These are phyloP conservation scores for Exophiala viscosa DNA, from an alignment of 2,329 filamentous ascomycete genomes.

Conservation along the genomic window DNA sequence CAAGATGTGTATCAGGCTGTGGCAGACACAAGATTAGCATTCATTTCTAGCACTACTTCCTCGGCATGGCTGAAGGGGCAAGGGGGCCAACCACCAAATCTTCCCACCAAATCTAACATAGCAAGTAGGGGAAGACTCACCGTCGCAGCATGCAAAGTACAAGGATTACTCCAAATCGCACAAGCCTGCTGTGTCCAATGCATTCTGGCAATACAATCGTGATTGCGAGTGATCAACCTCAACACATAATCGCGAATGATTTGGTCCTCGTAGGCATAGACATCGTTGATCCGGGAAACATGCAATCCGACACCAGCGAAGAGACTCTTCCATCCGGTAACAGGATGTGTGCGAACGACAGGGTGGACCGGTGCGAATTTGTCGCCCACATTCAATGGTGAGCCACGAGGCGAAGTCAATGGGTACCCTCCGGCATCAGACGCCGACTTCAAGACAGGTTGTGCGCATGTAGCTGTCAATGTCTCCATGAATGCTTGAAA, in stretches of 20 bases:
- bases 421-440: constrained; percentile 33
- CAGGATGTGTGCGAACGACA: constrained; percentile 59
- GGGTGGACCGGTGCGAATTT: constrained; percentile 53
- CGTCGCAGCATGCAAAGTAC: constrained; percentile 23
- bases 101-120: background rate
- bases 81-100: background rate
- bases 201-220: constrained; percentile 31
- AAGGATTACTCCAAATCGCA: constrained; percentile 27
- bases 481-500: constrained; percentile 57
- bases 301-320: constrained; percentile 45
- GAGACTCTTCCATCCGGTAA: constrained; percentile 61
- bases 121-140: constrained; percentile 10
- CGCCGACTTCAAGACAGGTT: constrained; percentile 49
- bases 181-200: constrained; percentile 25
- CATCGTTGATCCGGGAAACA: constrained; percentile 42
- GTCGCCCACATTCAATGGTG: constrained; percentile 53
- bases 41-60: background rate
- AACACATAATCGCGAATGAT: constrained; percentile 34
- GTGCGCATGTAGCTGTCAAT: constrained; percentile 55
- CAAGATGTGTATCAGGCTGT: constrained; percentile 21
- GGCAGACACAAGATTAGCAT: background rate
- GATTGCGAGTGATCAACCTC: constrained; percentile 37
- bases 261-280: constrained; percentile 41
- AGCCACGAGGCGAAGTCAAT: constrained; percentile 47
- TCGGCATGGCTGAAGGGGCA: background rate